These are phyloP conservation scores for Botryobasidium botryosum DNA, from an alignment of 768 basidiomycete genomes.

Conservation along the genomic window DNA sequence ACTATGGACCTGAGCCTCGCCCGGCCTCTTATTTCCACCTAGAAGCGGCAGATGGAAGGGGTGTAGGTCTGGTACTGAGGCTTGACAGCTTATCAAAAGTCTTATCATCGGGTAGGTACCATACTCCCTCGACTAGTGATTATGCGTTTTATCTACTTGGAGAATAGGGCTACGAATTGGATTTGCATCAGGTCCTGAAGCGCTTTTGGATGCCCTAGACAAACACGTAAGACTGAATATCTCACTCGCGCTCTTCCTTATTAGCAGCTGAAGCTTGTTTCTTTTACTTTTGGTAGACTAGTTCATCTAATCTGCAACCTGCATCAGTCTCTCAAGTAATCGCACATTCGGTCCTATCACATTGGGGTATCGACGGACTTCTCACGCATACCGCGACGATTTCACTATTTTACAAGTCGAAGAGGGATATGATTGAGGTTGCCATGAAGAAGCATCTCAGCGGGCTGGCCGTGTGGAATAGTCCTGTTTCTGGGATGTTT, in stretches of 20 bases:
- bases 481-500: conserved; percentile 76
- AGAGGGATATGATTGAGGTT: conserved; percentile 60
- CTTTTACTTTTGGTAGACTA: conserved; percentile 30
- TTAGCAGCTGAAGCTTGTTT: neutral
- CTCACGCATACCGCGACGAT: conserved; percentile 47
- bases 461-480: conserved; percentile 46
- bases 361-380: conserved; percentile 70
- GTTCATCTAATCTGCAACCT: conserved; percentile 47
- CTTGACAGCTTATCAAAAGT: conserved; percentile 87
- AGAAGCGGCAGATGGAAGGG: conserved; percentile 38
- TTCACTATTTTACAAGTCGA: conserved; percentile 53
- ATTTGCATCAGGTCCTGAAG: conserved; percentile 58
- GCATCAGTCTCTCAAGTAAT: conserved; percentile 51
- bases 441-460: conserved; percentile 59
- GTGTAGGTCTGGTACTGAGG: conserved; percentile 55
- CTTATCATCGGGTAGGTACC: conserved; percentile 40
- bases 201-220: conserved; percentile 52
- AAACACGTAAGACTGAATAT: conserved; percentile 36
- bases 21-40: conserved; percentile 70
- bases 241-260: conserved; percentile 6
- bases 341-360: conserved; percentile 35
- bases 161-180: conserved; percentile 75
- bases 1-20: conserved; percentile 47
- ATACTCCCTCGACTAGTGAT: too few relatives aligned
- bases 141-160: too few relatives aligned